Conservation (phyloP, 2,329 filamentous ascomycete genomes). For the Colletotrichum noveboracense region DNA sequence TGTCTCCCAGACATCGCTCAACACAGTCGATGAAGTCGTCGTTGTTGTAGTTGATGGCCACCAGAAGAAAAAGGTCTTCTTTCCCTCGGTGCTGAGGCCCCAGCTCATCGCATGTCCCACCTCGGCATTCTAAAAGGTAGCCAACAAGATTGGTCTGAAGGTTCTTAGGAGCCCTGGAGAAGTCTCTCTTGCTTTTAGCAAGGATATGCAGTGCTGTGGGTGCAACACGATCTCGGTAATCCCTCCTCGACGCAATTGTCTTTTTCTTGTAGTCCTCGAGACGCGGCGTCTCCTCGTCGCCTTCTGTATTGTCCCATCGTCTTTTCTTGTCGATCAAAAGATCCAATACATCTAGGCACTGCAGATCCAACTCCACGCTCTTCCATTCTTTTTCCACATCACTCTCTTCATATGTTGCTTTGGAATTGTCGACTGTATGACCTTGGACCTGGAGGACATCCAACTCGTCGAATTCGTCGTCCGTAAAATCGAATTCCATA, state of each 20-base stretch:
- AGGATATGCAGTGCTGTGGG: not conserved
- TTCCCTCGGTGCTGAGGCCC: not conserved
- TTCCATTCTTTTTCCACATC: not conserved
- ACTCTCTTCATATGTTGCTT: not conserved
- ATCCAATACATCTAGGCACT: not conserved
- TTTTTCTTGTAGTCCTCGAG: not conserved
- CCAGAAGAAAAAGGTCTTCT: not conserved
- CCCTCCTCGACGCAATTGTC: not conserved
- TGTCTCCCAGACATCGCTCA: not conserved
- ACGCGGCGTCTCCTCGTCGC: not conserved
- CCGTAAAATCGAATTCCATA: not conserved
- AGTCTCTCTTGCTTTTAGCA: not conserved
- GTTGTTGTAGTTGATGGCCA: not conserved
- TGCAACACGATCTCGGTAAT: not conserved
- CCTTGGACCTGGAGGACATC: not conserved
- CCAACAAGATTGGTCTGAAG: not conserved
- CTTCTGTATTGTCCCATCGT: not conserved
- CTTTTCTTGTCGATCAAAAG: not conserved
- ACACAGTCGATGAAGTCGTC: not conserved
- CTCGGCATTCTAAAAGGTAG: not conserved
- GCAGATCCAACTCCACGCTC: not conserved
- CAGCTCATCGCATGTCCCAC: not conserved
- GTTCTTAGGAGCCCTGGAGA: not conserved
- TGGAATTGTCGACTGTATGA: not conserved
- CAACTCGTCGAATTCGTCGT: not conserved